Evolutionary conservation across 2,329 filamentous ascomycete genomes (phyloP).

Genomic region (Aspergillus pseudoglaucus): DNA sequence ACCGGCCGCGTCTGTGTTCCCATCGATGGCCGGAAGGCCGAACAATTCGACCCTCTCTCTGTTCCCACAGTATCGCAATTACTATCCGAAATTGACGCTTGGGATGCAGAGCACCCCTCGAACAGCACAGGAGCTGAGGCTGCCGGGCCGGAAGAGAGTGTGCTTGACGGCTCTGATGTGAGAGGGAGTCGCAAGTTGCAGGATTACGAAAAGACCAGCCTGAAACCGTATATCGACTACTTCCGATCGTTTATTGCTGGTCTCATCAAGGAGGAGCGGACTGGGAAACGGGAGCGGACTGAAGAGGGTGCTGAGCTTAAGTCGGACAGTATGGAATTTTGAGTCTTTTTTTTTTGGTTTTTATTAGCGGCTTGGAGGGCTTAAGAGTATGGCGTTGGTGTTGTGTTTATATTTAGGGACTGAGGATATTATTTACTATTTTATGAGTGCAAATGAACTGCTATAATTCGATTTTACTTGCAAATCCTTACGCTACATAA

Average conservation of each 20-base stretch:
- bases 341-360: constrained; percentile 13
- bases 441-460: too few relatives aligned
- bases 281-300: constrained; percentile 45
- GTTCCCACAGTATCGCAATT: constrained; percentile 87
- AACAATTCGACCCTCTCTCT: constrained; percentile 75
- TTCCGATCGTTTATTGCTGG: constrained; percentile 75
- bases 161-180: constrained; percentile 24
- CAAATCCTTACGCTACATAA: too few relatives aligned
- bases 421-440: too few relatives aligned
- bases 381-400: background rate
- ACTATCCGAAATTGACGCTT: constrained; percentile 78
- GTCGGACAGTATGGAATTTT: constrained; percentile 60
- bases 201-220: constrained; percentile 95
- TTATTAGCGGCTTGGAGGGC: background rate
- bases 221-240: constrained; percentile 87
- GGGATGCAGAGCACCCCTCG: constrained; percentile 44
- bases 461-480: too few relatives aligned
- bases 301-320: constrained; percentile 39
- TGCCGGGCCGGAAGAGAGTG: constrained; percentile 33
- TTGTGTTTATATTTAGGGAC: background rate
- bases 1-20: constrained; percentile 94
- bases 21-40: constrained; percentile 68
- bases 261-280: constrained; percentile 67
- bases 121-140: constrained; percentile 34
- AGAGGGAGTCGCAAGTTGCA: constrained; percentile 47